Evolutionary conservation across 1,284 basidiomycete species (phyloP), one percentile per base, ranked within the genome.

Genomic region (Sanghuangporus weigelae): DNA sequence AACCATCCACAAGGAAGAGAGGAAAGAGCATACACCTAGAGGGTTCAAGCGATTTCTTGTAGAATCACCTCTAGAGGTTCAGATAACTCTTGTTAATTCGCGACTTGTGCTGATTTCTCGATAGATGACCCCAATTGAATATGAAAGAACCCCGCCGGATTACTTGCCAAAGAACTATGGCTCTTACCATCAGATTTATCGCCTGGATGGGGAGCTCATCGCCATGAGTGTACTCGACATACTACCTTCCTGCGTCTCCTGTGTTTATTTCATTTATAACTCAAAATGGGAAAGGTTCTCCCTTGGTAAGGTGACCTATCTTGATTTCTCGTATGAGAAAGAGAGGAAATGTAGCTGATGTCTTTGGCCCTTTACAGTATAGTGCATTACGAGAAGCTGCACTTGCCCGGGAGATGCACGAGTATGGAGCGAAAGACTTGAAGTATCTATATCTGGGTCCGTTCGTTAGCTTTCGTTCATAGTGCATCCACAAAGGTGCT

Each of bases 181-280:
- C 19, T 89, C 91, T 11, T 92, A 94, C 74, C 93, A 95, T 69
- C 92, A 95, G 67, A 78, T 94, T 54, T 96, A 96, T 71, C 83
- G 85, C 66, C 73, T 96, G 21, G 90, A 98, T 69, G 91, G 86
- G 8, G 72, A 87, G 70, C 80, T 98, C 12, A 84, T 98, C 54
- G 96, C 92, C 0, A 82, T 99, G 69, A 90, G 87, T 1, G 93
- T 99, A 12, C 79, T 99, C 63, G 97, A 99, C 73, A 89, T 99
- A 62, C 79, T 99, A 6, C 96, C 96, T 0, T 73, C 74, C 35
- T 96, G 96, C 68, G 89, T 99, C 3, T 96, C 94, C 14, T 94
- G 92, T 67, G 96, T 99, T 8, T 99, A 99, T 75, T 96, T 98
- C 73, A 90, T 96, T 77, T 98, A 97, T 77, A 86, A 95, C 70